Evolutionary conservation across 441 rosid species (phyloP).

Genomic region (Pelargonium citronellum): DNA sequence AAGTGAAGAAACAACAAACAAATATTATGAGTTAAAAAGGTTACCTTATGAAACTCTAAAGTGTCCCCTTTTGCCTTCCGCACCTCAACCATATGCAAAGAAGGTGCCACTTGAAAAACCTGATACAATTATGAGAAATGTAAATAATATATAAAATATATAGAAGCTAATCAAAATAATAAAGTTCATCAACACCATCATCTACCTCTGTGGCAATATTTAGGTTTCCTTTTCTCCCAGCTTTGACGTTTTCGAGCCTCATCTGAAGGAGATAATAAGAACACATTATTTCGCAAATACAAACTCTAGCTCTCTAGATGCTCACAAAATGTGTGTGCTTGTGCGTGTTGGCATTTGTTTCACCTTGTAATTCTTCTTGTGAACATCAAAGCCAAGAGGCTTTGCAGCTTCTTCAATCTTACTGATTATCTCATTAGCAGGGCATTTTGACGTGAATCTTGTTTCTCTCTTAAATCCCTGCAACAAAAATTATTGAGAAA

Average conservation of each 20-base stretch:
- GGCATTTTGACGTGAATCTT: conserved; percentile 64
- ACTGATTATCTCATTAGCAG: conserved; percentile 73
- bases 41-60: conserved; percentile 85
- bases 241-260: conserved; percentile 81
- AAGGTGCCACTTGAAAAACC: conserved; percentile 93
- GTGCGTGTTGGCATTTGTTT: conserved; percentile 5
- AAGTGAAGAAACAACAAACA: background rate
- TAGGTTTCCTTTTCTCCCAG: conserved; percentile 92
- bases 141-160: background rate
- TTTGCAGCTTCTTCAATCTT: conserved; percentile 93
- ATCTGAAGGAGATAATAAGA: conserved; percentile 39
- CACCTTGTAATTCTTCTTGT: conserved; percentile 91
- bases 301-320: background rate
- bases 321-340: background rate
- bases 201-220: conserved; percentile 81
- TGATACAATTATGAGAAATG: conserved; percentile 23
- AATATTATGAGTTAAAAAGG: background rate
- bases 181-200: background rate
- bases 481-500: conserved; percentile 15
- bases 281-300: background rate
- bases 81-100: conserved; percentile 87
- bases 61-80: conserved; percentile 95
- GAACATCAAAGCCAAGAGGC: conserved; percentile 95
- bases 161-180: background rate
- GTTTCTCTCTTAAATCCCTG: conserved; percentile 84